phyloP scores from a whole-genome alignment of 305 asterid genomes.

The Petunia hybrid region DNA sequence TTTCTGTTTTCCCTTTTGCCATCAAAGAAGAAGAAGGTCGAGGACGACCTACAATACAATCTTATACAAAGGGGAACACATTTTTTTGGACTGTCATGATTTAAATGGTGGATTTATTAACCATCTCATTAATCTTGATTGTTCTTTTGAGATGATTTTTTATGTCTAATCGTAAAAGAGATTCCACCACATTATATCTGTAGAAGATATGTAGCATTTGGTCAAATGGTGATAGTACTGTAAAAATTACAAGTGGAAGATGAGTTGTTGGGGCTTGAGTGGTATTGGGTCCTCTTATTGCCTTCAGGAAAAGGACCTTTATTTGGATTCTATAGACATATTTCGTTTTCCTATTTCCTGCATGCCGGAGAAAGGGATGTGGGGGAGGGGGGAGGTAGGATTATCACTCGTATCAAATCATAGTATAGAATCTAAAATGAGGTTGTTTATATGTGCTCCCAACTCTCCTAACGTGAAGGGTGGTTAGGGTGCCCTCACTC shows the following conservation, averaged over 20 bases:
- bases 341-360: neutral
- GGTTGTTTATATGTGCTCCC: neutral
- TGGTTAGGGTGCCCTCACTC: conserved; percentile 9
- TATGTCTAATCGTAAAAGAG: too few relatives aligned
- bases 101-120: too few relatives aligned
- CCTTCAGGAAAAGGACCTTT: conserved; percentile 23
- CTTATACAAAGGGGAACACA: too few relatives aligned
- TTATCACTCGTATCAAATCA: neutral
- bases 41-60: too few relatives aligned
- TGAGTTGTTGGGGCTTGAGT: conserved; percentile 22
- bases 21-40: too few relatives aligned
- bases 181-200: neutral
- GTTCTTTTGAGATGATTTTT: too few relatives aligned
- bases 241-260: conserved; percentile 15
- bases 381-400: neutral
- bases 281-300: conserved; percentile 6
- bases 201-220: neutral
- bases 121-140: too few relatives aligned
- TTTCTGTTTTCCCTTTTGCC: too few relatives aligned
- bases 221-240: conserved; percentile 1
- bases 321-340: conserved; percentile 7
- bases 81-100: too few relatives aligned
- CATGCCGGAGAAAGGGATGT: neutral
- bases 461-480: neutral
- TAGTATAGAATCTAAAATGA: neutral